A percentile compares a stretch with the other conserved stretches of the same genome.
phyloP scores from a whole-genome alignment of 495 filamentous ascomycete species.

The Penicillium daleae region DNA sequence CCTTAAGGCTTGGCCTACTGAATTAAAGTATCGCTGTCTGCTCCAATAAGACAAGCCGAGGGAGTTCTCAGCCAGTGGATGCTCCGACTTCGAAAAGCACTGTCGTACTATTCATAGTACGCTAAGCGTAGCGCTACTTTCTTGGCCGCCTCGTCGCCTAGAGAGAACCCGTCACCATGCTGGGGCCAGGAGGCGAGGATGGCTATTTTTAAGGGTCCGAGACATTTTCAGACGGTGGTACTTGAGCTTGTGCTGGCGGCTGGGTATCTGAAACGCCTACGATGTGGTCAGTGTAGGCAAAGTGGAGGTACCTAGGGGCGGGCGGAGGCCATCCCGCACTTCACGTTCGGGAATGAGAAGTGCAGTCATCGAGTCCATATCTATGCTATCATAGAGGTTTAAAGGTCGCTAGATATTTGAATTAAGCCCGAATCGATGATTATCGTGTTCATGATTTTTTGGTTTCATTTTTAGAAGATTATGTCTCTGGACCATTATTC shows the following conservation, averaged over 20 bases:
- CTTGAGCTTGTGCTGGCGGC: slow-evolving; percentile 8
- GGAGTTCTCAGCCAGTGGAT: neutral
- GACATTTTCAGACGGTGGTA: slow-evolving; percentile 8
- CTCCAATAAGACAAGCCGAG: neutral
- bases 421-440: no score
- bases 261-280: slow-evolving; percentile 8
- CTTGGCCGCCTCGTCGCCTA: neutral
- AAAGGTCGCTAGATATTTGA: no score
- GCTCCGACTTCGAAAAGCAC: slow-evolving; percentile 1
- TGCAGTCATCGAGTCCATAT: no score
- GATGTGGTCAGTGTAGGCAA: neutral
- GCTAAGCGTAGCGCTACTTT: neutral
- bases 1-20: neutral
- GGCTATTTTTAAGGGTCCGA: slow-evolving; percentile 13
- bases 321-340: neutral
- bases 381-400: no score
- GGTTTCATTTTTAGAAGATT: no score
- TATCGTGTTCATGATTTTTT: no score
- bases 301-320: neutral
- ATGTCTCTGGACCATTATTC: no score
- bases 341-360: neutral
- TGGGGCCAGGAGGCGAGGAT: neutral
- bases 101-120: slow-evolving; percentile 8
- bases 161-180: no score
- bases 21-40: neutral